Evolutionary conservation across 2,329 filamentous ascomycete species (phyloP).

Genomic region (Fusarium tuaranense): DNA sequence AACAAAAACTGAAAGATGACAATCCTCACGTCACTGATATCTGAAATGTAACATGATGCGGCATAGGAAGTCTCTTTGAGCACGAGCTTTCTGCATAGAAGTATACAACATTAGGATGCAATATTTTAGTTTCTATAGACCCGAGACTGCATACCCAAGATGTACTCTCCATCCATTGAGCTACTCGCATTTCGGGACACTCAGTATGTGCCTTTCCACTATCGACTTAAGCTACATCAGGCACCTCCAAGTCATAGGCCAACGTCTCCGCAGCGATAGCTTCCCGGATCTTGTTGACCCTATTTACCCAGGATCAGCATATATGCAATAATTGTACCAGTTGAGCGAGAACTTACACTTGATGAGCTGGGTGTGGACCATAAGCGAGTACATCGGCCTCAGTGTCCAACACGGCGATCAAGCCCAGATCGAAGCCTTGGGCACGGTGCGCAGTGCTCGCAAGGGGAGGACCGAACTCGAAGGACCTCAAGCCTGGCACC

Average conservation of each 20-base stretch:
- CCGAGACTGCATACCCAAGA: background rate
- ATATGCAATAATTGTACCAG: background rate
- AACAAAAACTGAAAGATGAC: too few relatives aligned
- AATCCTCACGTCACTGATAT: background rate
- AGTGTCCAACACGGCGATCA: background rate
- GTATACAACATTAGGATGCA: background rate
- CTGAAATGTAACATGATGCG: background rate
- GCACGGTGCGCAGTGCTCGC: conserved; percentile 5
- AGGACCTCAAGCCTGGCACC: background rate
- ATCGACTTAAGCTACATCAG: background rate
- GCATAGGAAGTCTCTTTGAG: background rate
- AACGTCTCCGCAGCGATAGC: background rate
- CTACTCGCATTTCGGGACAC: background rate
- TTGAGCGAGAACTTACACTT: background rate
- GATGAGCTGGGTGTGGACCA: background rate
- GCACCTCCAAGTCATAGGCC: background rate
- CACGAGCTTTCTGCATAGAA: background rate
- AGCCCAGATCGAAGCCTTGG: conserved; percentile 1
- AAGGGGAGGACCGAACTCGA: background rate
- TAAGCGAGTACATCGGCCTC: background rate
- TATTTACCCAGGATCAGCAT: background rate
- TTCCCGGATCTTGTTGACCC: background rate
- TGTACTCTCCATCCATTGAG: background rate
- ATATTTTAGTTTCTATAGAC: too few relatives aligned
- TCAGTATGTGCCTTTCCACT: background rate